Conservation (phyloP, 805 yeast genomes). For the Candida maris region DNA sequence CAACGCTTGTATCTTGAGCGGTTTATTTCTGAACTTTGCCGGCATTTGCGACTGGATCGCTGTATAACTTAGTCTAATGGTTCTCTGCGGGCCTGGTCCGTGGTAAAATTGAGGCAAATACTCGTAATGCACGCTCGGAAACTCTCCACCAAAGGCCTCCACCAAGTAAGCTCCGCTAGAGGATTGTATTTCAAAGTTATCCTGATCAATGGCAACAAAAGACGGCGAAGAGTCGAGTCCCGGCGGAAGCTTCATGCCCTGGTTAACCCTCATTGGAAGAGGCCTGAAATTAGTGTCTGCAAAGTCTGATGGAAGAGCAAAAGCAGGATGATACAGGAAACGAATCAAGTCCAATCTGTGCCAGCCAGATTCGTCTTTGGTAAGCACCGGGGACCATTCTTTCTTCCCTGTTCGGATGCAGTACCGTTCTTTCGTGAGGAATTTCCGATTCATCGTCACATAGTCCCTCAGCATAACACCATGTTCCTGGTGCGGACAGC, state of each 20-base stretch:
- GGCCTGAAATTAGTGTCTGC: constrained; percentile 40
- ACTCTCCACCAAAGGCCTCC: constrained; percentile 59
- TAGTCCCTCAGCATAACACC: constrained; percentile 94
- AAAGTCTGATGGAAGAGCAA: constrained; percentile 64
- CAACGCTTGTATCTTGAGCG: constrained; percentile 50
- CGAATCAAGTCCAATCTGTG: constrained; percentile 74
- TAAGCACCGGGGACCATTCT: constrained; percentile 48
- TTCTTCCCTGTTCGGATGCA: constrained; percentile 49
- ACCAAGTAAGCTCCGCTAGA: constrained; percentile 68
- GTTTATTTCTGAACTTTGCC: constrained; percentile 29
- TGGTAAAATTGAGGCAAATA: constrained; percentile 46
- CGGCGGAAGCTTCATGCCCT: constrained; percentile 30
- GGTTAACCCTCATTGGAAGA: constrained; percentile 21
- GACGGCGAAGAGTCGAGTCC: constrained; percentile 40
- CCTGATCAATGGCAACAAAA: constrained; percentile 43
- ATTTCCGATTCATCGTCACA: constrained; percentile 73
- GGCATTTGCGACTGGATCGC: constrained; percentile 41
- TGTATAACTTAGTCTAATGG: constrained; percentile 46
- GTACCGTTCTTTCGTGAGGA: constrained; percentile 63
- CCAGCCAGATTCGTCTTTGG: constrained; percentile 80
- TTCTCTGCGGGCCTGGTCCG: constrained; percentile 54
- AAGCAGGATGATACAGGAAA: constrained; percentile 77
- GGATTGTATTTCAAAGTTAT: constrained; percentile 45
- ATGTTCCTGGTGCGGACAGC: constrained; percentile 86
- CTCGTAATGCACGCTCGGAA: constrained; percentile 56